Base-by-base conservation (phyloP, 2,329 filamentous ascomycete species). In the Colletotrichum tofieldiae region DNA sequence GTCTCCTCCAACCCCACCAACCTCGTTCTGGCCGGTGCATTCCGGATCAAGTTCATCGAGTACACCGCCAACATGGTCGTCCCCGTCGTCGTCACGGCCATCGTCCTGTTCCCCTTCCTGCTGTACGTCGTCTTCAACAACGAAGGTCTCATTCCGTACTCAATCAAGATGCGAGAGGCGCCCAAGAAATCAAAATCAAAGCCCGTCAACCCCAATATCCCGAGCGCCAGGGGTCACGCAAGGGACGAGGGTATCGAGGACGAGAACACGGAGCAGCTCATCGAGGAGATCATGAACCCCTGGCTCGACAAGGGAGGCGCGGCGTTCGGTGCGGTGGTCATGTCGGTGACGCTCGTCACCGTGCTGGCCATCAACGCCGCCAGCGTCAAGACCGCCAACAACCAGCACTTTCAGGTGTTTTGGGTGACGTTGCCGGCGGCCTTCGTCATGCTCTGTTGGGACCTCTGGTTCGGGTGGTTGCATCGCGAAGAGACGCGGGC, bases 1-100 rank as follows among this genome's bases (percentile, higher is more conserved):
- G 93, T 95, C 12, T 94, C 93, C 0, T 94, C 92, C 0, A 94
- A 94, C 72, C 93, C 93, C 0, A 94, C 93, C 2, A 94, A 94
- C 67, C 86, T 94, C 9, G 92, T 94, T 0, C 86, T 94, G 0
- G 92, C 92, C 0, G 92, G 92, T 5, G 93, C 93, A 2, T 94
- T 94, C 77, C 77, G 88, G 4, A 91, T 94, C 82, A 92, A 88
- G 62, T 94, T 94, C 79, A 89, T 94, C 77, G 85, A 89, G 51
- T 94, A 94, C 77, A 94, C 92, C 0, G 92, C 91, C n/a, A 93
- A 94, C 77, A 93, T 94, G 87, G 91, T 94, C 23, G 91, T 94
- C 0, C 93, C 93, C 0, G 91, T 93, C 1, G 81, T 93, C 29
- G 83, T 88, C n/a, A 94, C 93, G 0, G 91, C 87, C 2, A 84